phyloP scores from a whole-genome alignment of 2,329 filamentous ascomycete species.

The Fusarium musae region DNA sequence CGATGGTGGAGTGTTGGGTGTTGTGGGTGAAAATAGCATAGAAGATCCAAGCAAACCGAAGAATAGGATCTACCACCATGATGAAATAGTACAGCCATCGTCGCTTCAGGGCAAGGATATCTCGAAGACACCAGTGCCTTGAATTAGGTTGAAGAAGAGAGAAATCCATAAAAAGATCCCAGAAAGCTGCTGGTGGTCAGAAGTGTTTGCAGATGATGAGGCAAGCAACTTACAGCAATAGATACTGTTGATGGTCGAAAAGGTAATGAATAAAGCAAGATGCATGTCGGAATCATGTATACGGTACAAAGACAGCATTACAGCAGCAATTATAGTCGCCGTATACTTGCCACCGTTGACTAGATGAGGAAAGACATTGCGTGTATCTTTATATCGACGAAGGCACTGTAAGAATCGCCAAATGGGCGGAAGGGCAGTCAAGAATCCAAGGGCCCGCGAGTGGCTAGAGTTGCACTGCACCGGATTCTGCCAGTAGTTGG shows the following conservation, averaged over 20 bases:
- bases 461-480: constrained; percentile 84
- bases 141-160: constrained; percentile 84
- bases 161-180: constrained; percentile 98
- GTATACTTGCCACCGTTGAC: constrained; percentile 93
- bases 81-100: constrained; percentile 87
- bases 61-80: constrained; percentile 83
- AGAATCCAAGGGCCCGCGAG: constrained; percentile 86
- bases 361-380: constrained; percentile 89
- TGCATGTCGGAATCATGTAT: constrained; percentile 68
- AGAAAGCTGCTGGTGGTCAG: constrained; percentile 67
- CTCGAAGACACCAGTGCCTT: constrained; percentile 74
- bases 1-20: constrained; percentile 82
- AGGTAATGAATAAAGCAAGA: constrained; percentile 80
- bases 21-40: constrained; percentile 87
- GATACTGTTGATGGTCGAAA: constrained; percentile 82
- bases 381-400: constrained; percentile 87
- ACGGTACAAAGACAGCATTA: constrained; percentile 84
- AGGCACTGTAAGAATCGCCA: constrained; percentile 94
- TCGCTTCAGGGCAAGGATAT: constrained; percentile 81
- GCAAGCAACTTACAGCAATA: constrained; percentile 73
- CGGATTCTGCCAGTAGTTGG: constrained; percentile 78
- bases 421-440: constrained; percentile 83
- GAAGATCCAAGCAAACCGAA: constrained; percentile 95
- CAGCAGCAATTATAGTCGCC: constrained; percentile 83
- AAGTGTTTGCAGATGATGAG: background rate